A percentile compares a stretch with the other conserved stretches of the same genome.
phyloP scores from a whole-genome alignment of 768 basidiomycete genomes.

The Tylopilus subfusipes region DNA sequence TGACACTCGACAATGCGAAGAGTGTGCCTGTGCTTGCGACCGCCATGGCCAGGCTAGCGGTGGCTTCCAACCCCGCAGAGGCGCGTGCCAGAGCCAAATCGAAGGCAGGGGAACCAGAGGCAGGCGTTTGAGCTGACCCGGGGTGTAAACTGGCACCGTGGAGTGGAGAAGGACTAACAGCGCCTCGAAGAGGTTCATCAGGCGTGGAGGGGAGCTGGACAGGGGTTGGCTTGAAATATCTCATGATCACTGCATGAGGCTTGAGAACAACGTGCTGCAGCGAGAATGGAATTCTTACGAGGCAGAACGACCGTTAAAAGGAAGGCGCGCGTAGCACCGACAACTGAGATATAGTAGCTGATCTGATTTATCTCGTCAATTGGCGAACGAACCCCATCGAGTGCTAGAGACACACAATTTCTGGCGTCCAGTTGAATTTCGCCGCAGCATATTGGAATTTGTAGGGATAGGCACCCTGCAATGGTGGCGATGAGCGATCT shows the following conservation, averaged over 20 bases:
- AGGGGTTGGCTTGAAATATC: conserved; percentile 44
- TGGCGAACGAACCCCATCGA: background rate
- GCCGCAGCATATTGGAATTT: conserved; percentile 64
- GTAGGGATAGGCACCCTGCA: conserved; percentile 53
- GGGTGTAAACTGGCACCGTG: background rate
- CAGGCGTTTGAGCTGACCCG: conserved; percentile 1
- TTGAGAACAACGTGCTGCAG: background rate
- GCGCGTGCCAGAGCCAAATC: conserved; percentile 67
- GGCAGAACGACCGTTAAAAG: conserved; percentile 59
- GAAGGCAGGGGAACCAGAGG: conserved; percentile 45
- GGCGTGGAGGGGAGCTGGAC: conserved; percentile 12
- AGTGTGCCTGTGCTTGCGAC: conserved; percentile 42
- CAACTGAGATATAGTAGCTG: conserved; percentile 67
- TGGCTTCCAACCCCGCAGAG: conserved; percentile 56
- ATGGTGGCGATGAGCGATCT: background rate
- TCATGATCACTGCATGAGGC: conserved; percentile 47
- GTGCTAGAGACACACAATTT: conserved; percentile 43
- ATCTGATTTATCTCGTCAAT: conserved; percentile 37
- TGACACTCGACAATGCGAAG: conserved; percentile 49
- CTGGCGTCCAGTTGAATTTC: conserved; percentile 64
- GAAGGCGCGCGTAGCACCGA: conserved; percentile 51
- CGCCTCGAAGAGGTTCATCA: conserved; percentile 17
- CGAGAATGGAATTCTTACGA: conserved; percentile 39
- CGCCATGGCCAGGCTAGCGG: conserved; percentile 49
- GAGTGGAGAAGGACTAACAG: conserved; percentile 1